A percentile compares a stretch with the other conserved stretches of the same genome.
Evolutionary conservation across 257 asterid genomes (phyloP).

Genomic region (Coffea eugenioides): DNA sequence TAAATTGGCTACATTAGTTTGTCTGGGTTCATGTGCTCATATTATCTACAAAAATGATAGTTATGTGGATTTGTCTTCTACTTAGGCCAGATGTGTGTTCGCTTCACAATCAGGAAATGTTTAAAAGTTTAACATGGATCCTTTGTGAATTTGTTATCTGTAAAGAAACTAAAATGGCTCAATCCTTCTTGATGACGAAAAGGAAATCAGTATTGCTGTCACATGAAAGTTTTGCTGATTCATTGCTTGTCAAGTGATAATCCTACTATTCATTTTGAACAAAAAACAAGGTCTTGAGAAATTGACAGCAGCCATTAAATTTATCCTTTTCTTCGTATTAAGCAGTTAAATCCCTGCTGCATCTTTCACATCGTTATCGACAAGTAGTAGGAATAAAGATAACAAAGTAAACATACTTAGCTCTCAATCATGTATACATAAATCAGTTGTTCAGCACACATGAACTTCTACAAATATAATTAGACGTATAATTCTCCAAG

Average conservation of each 20-base stretch:
- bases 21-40: not conserved
- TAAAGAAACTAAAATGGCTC: too few relatives aligned
- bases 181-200: not conserved
- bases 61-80: too few relatives aligned
- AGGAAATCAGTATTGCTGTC: not conserved
- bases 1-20: not conserved
- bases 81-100: not conserved
- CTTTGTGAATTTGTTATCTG: too few relatives aligned
- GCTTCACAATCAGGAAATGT: not conserved
- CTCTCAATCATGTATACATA: not conserved
- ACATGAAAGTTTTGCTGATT: not conserved
- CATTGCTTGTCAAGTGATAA: not conserved
- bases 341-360: not conserved
- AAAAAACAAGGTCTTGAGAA: not conserved
- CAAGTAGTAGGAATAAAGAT: not conserved
- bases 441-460: not conserved
- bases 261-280: not conserved
- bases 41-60: not conserved
- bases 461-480: not conserved
- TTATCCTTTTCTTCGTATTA: not conserved
- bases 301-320: not conserved
- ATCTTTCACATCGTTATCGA: not conserved
- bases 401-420: not conserved
- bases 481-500: not conserved
- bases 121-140: not conserved